Conservation (phyloP, 1,284 basidiomycete genomes). For the Ustilago xerochloae region DNA sequence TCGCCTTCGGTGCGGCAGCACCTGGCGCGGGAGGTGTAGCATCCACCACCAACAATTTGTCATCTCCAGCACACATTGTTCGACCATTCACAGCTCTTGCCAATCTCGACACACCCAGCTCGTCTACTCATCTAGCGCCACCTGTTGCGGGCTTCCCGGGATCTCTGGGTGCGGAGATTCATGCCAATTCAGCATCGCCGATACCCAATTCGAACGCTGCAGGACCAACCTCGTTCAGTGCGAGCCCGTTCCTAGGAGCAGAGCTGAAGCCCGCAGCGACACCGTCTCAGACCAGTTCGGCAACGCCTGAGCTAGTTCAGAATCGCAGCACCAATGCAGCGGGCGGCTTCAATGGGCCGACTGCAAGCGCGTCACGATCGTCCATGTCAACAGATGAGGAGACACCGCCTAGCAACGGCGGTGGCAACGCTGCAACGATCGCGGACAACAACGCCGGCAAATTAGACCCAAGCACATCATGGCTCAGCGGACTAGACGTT, state of each 20-base stretch:
- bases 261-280: constrained; percentile 18
- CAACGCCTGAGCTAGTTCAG: constrained; percentile 28
- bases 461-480: constrained; percentile 2
- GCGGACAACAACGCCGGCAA: background rate
- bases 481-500: background rate
- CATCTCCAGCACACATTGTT: constrained; percentile 13
- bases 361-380: constrained; percentile 19
- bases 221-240: background rate
- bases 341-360: background rate
- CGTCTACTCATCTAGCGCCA: constrained; percentile 17
- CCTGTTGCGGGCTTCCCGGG: constrained; percentile 2
- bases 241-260: background rate
- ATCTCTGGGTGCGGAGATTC: background rate
- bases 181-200: constrained; percentile 24
- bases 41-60: background rate
- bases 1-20: constrained; percentile 3
- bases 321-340: constrained; percentile 2
- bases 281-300: constrained; percentile 26
- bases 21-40: background rate
- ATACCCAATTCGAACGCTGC: background rate
- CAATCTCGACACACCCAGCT: constrained; percentile 14
- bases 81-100: constrained; percentile 33
- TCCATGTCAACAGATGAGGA: constrained; percentile 39
- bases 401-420: constrained; percentile 15
- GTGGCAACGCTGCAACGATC: background rate